Evolutionary conservation across 2,329 filamentous ascomycete genomes (phyloP).

Genomic region (Colletotrichum theobromicola): DNA sequence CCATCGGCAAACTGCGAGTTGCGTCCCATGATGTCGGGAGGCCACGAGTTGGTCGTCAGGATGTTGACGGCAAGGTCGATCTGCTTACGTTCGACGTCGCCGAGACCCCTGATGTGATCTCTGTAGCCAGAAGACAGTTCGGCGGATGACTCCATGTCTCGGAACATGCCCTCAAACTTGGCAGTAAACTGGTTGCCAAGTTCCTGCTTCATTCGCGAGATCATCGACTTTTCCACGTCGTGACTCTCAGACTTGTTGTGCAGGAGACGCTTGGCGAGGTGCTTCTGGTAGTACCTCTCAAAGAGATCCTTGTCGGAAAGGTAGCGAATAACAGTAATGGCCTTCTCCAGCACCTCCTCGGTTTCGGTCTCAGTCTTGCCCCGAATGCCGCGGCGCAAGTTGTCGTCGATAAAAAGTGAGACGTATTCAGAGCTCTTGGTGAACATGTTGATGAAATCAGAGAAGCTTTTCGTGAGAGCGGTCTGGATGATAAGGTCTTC

Average conservation of each 20-base stretch:
- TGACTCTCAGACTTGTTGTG: conserved; percentile 89
- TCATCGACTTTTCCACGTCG: conserved; percentile 94
- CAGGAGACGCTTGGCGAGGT: conserved; percentile 85
- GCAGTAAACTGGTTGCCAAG: conserved; percentile 92
- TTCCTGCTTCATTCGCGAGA: conserved; percentile 95
- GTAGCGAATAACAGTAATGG: conserved; percentile 86
- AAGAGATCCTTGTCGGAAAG: conserved; percentile 93
- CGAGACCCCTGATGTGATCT: conserved; percentile 61
- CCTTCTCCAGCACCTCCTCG: conserved; percentile 84
- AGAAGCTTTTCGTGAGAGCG: conserved; percentile 84
- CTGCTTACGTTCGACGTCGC: conserved; percentile 60
- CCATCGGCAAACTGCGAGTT: conserved; percentile 55
- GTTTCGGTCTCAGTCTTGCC: conserved; percentile 91
- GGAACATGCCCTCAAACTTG: conserved; percentile 97
- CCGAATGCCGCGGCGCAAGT: conserved; percentile 90
- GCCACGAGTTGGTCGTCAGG: conserved; percentile 94
- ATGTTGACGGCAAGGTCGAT: conserved; percentile 86
- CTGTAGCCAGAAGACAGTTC: conserved; percentile 83
- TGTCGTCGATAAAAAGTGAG: conserved; percentile 96
- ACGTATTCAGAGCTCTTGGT: conserved; percentile 86
- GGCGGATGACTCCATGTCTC: conserved; percentile 87
- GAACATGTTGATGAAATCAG: conserved; percentile 94
- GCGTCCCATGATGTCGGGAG: conserved; percentile 82
- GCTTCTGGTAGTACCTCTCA: conserved; percentile 97
- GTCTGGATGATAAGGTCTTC: conserved; percentile 80